Base-by-base conservation (phyloP, 208 protist genomes). In the Acanthamoeba lenticulata region DNA sequence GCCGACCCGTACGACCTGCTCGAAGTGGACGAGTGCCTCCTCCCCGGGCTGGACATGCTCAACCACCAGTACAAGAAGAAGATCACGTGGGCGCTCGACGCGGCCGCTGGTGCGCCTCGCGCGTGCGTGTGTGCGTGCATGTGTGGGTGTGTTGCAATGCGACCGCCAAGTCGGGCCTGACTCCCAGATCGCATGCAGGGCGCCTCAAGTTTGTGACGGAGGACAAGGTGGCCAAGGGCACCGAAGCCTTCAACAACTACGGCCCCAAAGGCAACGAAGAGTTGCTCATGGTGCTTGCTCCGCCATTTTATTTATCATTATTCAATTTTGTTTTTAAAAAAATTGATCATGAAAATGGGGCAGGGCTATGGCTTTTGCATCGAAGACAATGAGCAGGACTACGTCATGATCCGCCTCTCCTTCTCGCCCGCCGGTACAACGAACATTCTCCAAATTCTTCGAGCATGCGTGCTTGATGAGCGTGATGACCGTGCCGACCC, bases 1-100 rank as follows among this genome's bases (percentile, higher is more conserved):
- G 27, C 21, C 6, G 42, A 83, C 72, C 40, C 36, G 29, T 44
- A 74, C 36, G n/a, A 34, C 32, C n/a, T 42, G 17, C 34, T 42
- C 29, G 72, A 83, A 40, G 72, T 83, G 0, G 72, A 83, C 3
- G 72, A 83, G 42, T 83, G 72, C 72, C 21, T 83, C 24, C 72
- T 83, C 24, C 72, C 72, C 6, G 34, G 72, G 0, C 72, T 83
- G 17, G 72, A 83, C 42, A 83, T 83, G 72, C 42, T 83, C 72
- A 83, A 83, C 42, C 72, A 83, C 38, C 72, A 83, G 29, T 83
- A 83, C 42, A 52, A n/a, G 42, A 83, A 83, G 72, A 83, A 83
- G 72, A 83, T 83, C 42, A 83, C 72, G 38, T 83, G 72, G 72
- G 4, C 42, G 3, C 42, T 83, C 29, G 72, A 83, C 9, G 17